These are phyloP conservation scores for Chrysophaeum taylorii DNA, from an alignment of 352 stramenopile species.

Conservation along the genomic window DNA sequence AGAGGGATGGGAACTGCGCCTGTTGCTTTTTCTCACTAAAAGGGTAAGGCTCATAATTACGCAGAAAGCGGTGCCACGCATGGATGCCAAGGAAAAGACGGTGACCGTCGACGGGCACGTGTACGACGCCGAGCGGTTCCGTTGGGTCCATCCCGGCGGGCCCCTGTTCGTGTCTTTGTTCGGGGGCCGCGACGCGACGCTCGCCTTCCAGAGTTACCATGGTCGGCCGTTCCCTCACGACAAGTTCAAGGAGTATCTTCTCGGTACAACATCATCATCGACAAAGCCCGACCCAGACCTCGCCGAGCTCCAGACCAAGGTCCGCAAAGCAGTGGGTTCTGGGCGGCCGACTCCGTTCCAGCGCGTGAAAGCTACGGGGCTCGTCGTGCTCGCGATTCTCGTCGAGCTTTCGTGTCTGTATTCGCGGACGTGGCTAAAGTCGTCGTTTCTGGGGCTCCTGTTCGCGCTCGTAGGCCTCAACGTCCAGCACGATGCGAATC, in stretches of 20 bases:
- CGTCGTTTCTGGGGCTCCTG: slow-evolving; percentile 21
- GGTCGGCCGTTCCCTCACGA: slow-evolving; percentile 18
- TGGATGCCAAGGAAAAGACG: too few relatives aligned
- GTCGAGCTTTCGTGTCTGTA: too few relatives aligned
- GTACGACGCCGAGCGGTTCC: slow-evolving; percentile 6
- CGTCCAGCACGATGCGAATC: slow-evolving; percentile 70
- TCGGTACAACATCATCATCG: too few relatives aligned
- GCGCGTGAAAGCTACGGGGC: too few relatives aligned
- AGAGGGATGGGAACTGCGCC: too few relatives aligned
- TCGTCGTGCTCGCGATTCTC: too few relatives aligned
- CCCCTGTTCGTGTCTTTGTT: slow-evolving; percentile 24
- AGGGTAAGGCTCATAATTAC: too few relatives aligned
- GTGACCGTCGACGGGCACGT: slow-evolving; percentile 14
- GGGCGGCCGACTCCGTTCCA: too few relatives aligned
- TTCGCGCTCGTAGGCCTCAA: slow-evolving; percentile 40
- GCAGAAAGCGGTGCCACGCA: too few relatives aligned
- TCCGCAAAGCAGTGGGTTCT: too few relatives aligned
- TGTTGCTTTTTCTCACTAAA: too few relatives aligned
- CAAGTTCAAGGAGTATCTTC: not conserved
- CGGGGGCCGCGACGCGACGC: slow-evolving; percentile 27
- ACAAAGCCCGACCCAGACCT: slow-evolving; percentile 18
- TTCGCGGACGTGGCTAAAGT: not conserved
- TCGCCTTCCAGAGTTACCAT: slow-evolving; percentile 32
- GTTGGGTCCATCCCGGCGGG: slow-evolving; percentile 20
- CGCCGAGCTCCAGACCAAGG: slow-evolving; percentile 19